Evolutionary conservation across 192 early-diverging fungal genomes (phyloP), one percentile per base, ranked within the genome.

Genomic region (Coemansia sp.): DNA sequence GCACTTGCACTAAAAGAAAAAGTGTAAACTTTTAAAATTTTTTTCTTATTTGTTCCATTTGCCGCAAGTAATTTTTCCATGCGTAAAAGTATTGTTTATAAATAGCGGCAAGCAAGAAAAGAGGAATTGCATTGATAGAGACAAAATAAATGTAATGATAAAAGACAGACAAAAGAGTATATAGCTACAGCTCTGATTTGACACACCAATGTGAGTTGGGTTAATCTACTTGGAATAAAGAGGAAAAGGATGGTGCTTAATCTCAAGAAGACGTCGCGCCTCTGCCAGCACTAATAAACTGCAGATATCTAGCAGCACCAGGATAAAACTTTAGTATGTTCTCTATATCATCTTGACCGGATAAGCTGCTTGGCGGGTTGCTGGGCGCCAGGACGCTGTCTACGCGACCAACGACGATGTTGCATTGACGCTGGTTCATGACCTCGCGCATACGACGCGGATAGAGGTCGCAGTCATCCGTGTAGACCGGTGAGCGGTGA

Each of bases 391-490:
- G 8, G 13, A 42, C 39, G 6, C 39, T 22, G 22, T 51, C 9
- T 51, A 27, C 36, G 35, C 23, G 24, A 47, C 39, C 45, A 19
- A 56, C 49, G 0, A 46, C 48, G 20, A 70, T 64, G 24, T 58
- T 27, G 28, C 56, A 23, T 14, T 32, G 24, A 20, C 39, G 65
- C 58, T 72, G 69, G 64, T 81, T 81, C 53, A 69, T 62, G 10
- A 75, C 70, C 16, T 71, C 67, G 20, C 73, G 78, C 69, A 81
- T 60, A 10, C 62, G 64, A 14, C 59, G 65, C 20, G 73, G 78
- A 30, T 81, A 63, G 64, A 81, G 63, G 70, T 81, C 73, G 50
- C 78, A 81, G 58, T 65, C 69, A 2, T 60, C 67, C 1, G 69
- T 68, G 59, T 69, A 81, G 23, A 63, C 55, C 11, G 78, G 69